Percentiles rank a stretch among this genome's conserved stretches.
These are phyloP conservation scores for Neoarthrinium moseri DNA, from an alignment of 2,329 filamentous ascomycete species.

Conservation along the genomic window DNA sequence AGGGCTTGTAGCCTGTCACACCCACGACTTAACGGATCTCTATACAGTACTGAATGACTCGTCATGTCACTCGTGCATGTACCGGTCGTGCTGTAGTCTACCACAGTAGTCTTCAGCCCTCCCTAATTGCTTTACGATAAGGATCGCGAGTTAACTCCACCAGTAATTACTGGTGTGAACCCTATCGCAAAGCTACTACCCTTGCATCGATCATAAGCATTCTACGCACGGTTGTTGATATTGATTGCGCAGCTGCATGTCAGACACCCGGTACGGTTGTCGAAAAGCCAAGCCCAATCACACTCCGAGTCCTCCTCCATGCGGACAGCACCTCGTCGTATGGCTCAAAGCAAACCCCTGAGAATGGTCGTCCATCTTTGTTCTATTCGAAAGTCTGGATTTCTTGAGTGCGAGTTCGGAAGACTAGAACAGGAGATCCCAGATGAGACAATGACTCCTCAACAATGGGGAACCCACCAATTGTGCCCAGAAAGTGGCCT, in stretches of 20 bases:
- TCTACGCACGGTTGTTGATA: conserved; percentile 10
- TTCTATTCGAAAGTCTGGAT: neutral
- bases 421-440: neutral
- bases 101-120: too few relatives aligned
- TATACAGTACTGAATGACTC: neutral
- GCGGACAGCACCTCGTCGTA: conserved; percentile 11
- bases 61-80: neutral
- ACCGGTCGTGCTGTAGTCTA: neutral
- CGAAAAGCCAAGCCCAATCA: neutral
- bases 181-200: conserved; percentile 6
- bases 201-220: conserved; percentile 10
- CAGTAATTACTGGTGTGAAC: conserved; percentile 7
- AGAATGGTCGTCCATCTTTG: neutral
- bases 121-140: too few relatives aligned
- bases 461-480: conserved; percentile 8
- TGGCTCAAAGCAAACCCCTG: neutral
- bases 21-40: neutral
- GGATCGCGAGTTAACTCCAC: conserved; percentile 15
- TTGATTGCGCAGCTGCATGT: conserved; percentile 8
- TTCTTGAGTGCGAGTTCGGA: neutral
- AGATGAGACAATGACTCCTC: conserved; percentile 1
- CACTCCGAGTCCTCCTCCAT: conserved; percentile 4
- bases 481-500: neutral
- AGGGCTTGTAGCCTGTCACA: neutral
- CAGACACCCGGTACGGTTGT: neutral